phyloP scores from a whole-genome alignment of 306 rosid species.

The Cucurbita ficifolia region DNA sequence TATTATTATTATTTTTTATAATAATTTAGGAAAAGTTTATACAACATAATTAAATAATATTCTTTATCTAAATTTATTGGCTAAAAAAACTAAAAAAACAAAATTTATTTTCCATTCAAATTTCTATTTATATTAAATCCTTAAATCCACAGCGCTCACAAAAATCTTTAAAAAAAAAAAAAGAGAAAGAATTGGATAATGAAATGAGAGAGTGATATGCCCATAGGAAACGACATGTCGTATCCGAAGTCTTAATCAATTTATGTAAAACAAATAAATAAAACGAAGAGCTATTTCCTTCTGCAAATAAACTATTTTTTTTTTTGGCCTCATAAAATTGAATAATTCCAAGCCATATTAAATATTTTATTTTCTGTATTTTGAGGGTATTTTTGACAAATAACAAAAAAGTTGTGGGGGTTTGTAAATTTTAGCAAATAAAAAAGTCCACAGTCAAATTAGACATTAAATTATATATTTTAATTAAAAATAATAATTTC shows the following conservation, averaged over 20 bases:
- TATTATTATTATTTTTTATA: not conserved
- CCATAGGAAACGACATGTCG: not conserved
- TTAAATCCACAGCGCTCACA: not conserved
- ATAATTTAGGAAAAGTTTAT: not conserved
- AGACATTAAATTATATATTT: not conserved
- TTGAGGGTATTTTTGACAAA: not conserved
- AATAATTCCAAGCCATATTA: conserved; percentile 1
- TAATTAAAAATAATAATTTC: not conserved
- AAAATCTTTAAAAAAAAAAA: not conserved
- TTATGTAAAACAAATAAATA: not conserved
- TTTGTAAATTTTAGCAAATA: not conserved
- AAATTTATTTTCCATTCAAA: not conserved
- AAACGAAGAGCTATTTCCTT: not conserved
- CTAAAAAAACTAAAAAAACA: not conserved
- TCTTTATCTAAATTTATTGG: not conserved
- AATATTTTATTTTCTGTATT: not conserved
- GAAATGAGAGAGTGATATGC: not conserved
- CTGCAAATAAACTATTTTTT: not conserved
- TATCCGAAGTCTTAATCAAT: not conserved
- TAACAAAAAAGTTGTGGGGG: not conserved
- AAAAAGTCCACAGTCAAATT: conserved; percentile 7
- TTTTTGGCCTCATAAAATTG: not conserved
- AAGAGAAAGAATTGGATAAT: not conserved
- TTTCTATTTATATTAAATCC: not conserved
- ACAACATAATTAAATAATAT: not conserved